These are phyloP conservation scores for Paraphaeosphaeria minitans DNA, from an alignment of 2,329 filamentous ascomycete genomes.

Conservation along the genomic window DNA sequence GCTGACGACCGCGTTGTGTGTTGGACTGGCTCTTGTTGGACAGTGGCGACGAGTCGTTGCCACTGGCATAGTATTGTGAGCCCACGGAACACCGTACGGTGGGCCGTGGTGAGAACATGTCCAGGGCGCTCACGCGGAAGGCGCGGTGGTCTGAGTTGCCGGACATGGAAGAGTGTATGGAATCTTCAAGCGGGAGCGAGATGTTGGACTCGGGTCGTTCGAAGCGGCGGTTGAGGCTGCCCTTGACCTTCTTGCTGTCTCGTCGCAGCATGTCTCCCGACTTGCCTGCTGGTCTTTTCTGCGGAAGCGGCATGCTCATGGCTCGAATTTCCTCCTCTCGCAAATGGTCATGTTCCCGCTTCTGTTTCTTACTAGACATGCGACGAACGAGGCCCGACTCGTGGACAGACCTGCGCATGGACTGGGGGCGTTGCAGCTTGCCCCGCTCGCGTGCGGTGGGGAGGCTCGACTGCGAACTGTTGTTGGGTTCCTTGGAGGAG, in stretches of 20 bases:
- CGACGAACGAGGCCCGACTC: slow-evolving; percentile 65
- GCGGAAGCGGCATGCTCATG: slow-evolving; percentile 73
- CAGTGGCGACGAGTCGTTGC: slow-evolving; percentile 38
- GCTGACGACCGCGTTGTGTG: slow-evolving; percentile 58
- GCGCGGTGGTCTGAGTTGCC: slow-evolving; percentile 74
- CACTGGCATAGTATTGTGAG: slow-evolving; percentile 60
- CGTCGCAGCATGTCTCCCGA: slow-evolving; percentile 65
- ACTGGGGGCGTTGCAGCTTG: slow-evolving; percentile 54
- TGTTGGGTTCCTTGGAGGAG: slow-evolving; percentile 25
- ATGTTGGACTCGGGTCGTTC: slow-evolving; percentile 71
- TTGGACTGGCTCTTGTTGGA: slow-evolving; percentile 56
- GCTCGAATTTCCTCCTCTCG: slow-evolving; percentile 88
- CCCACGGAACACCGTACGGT: slow-evolving; percentile 76
- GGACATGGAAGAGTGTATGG: slow-evolving; percentile 77
- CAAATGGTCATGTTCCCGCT: slow-evolving; percentile 67
- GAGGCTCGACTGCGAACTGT: slow-evolving; percentile 43
- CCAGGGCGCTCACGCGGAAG: slow-evolving; percentile 80
- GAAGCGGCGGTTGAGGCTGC: slow-evolving; percentile 60
- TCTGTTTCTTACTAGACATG: slow-evolving; percentile 74
- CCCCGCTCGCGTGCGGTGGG: slow-evolving; percentile 48
- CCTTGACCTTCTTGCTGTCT: slow-evolving; percentile 70
- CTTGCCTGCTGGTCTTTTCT: slow-evolving; percentile 65
- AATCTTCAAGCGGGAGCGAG: slow-evolving; percentile 75
- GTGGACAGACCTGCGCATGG: slow-evolving; percentile 62
- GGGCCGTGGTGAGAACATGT: slow-evolving; percentile 83